phyloP scores from a whole-genome alignment of 108 stramenopile genomes.

The Discostella stelligeroides region DNA sequence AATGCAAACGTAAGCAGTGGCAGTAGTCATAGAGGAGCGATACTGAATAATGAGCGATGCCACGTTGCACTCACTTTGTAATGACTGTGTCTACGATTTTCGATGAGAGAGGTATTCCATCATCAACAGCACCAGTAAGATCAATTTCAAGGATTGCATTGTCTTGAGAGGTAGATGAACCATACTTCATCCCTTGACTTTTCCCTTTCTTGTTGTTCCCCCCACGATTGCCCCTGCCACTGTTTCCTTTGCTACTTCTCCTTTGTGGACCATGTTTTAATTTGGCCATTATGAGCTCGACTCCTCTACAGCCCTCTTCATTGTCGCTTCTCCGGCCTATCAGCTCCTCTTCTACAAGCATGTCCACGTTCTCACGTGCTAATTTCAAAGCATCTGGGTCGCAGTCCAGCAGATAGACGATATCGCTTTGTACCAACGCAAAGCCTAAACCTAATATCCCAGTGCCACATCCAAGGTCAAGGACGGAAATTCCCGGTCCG shows the following conservation, averaged over 20 bases:
- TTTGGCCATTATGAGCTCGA: slow-evolving; percentile 53
- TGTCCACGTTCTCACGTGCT: slow-evolving; percentile 67
- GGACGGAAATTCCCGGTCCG: slow-evolving; percentile 59
- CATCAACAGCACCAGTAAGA: slow-evolving; percentile 39
- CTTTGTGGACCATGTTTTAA: slow-evolving; percentile 35
- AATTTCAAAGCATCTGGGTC: slow-evolving; percentile 77
- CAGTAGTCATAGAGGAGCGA: neutral
- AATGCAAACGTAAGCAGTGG: neutral
- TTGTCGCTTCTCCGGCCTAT: slow-evolving; percentile 24
- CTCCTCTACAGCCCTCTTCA: slow-evolving; percentile 34
- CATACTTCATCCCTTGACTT: slow-evolving; percentile 1
- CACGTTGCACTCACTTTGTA: slow-evolving; percentile 51
- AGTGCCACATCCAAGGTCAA: slow-evolving; percentile 96
- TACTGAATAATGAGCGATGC: neutral
- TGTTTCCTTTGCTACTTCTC: neutral
- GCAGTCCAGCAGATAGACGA: slow-evolving; percentile 78
- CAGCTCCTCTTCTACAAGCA: slow-evolving; percentile 42
- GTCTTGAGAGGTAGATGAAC: slow-evolving; percentile 5
- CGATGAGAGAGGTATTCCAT: slow-evolving; percentile 69
- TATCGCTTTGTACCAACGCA: slow-evolving; percentile 70
- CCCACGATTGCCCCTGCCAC: slow-evolving; percentile 30
- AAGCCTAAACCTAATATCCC: slow-evolving; percentile 87
- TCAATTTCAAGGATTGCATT: slow-evolving; percentile 15
- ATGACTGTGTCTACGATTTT: slow-evolving; percentile 80
- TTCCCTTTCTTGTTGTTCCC: slow-evolving; percentile 24